Percentiles rank a stretch among this genome's conserved stretches.
phyloP scores from a whole-genome alignment of 768 basidiomycete species.

The Suillus paluster region DNA sequence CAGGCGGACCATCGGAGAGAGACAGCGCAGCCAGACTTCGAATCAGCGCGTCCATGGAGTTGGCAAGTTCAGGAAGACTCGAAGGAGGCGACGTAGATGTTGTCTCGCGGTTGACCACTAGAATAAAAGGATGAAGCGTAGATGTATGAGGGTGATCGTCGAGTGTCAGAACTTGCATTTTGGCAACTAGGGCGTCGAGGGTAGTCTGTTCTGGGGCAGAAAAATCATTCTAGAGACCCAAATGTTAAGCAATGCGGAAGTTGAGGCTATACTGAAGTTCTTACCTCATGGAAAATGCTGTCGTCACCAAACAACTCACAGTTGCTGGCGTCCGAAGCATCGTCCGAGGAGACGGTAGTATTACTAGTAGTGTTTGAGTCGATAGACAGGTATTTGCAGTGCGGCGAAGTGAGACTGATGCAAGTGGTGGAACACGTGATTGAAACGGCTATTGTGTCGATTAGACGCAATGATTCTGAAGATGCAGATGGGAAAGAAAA shows the following conservation, averaged over 20 bases:
- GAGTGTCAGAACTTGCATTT: background rate
- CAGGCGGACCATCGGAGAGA: background rate
- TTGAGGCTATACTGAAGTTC: background rate
- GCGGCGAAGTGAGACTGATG: no score
- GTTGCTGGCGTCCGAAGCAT: background rate
- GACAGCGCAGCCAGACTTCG: background rate
- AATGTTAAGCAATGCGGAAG: background rate
- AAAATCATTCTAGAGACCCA: background rate
- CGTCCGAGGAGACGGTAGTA: background rate
- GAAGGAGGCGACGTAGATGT: background rate
- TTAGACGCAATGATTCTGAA: background rate
- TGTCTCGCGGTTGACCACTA: background rate
- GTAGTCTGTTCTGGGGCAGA: background rate
- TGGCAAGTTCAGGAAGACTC: background rate
- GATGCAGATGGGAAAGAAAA: background rate
- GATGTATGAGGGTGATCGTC: background rate
- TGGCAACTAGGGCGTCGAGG: background rate
- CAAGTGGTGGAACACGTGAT: background rate
- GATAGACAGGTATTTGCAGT: no score
- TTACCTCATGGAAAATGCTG: background rate
- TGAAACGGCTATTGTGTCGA: background rate
- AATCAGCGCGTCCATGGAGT: background rate
- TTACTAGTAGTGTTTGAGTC: no score
- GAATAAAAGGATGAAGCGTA: background rate
- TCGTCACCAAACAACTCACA: background rate